Evolutionary conservation across 768 basidiomycete species (phyloP).

Genomic region (Termitomyces titanicus): DNA sequence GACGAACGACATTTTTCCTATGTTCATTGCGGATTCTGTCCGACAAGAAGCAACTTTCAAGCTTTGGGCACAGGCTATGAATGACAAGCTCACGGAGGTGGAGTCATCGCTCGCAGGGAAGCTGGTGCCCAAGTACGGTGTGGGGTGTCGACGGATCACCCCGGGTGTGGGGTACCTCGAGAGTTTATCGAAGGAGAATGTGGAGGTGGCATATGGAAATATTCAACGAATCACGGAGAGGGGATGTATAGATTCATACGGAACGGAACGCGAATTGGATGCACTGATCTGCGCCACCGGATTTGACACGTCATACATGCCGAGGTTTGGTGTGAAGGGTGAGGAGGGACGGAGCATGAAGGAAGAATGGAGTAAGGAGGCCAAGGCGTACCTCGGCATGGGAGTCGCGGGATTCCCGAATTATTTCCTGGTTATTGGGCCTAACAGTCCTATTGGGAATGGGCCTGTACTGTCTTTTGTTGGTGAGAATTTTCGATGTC

Average conservation of each 20-base stretch:
- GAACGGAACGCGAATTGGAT: slow-evolving; percentile 29
- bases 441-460: slow-evolving; percentile 32
- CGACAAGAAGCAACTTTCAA: slow-evolving; percentile 26
- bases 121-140: slow-evolving; percentile 29
- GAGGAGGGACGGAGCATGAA: slow-evolving; percentile 20
- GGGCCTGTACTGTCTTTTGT: slow-evolving; percentile 28
- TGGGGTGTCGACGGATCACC: slow-evolving; percentile 32
- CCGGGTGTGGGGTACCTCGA: slow-evolving; percentile 33
- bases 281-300: slow-evolving; percentile 36
- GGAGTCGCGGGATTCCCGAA: slow-evolving; percentile 30
- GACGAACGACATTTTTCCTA: slow-evolving; percentile 30
- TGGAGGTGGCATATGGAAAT: slow-evolving; percentile 26
- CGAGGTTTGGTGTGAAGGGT: slow-evolving; percentile 31
- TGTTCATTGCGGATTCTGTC: slow-evolving; percentile 28
- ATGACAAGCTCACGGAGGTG: slow-evolving; percentile 34
- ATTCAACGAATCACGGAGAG: slow-evolving; percentile 25
- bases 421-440: slow-evolving; percentile 29
- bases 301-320: slow-evolving; percentile 30
- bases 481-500: slow-evolving; percentile 16
- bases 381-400: slow-evolving; percentile 27
- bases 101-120: slow-evolving; percentile 40
- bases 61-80: slow-evolving; percentile 33
- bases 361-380: slow-evolving; percentile 29
- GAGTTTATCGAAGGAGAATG: slow-evolving; percentile 26
- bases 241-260: slow-evolving; percentile 25